A percentile compares a stretch with the other conserved stretches of the same genome.
Conservation (phyloP, 176 grass and related monocot species). For the Oryza punctata region DNA sequence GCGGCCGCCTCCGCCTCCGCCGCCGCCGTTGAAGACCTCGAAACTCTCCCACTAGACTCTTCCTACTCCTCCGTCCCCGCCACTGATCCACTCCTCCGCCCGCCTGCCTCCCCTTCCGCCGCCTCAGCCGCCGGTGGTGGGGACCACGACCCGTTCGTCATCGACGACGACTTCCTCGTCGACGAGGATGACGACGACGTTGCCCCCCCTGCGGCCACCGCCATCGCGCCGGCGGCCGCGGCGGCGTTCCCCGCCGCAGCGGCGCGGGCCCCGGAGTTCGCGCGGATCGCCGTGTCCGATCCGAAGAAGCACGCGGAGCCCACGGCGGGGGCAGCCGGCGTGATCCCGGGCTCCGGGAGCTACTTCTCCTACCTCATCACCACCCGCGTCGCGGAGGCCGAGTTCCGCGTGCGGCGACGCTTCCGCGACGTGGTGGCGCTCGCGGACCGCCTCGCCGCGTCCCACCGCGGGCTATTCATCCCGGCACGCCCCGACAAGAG, state of each 20-base stretch:
- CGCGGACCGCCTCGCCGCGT: slow-evolving; percentile 62
- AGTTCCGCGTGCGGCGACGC: slow-evolving; percentile 67
- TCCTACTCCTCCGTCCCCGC: slow-evolving; percentile 32
- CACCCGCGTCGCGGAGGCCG: slow-evolving; percentile 41
- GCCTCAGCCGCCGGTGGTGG: neutral
- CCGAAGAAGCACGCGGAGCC: slow-evolving; percentile 85
- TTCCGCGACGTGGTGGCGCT: slow-evolving; percentile 81
- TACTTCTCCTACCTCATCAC: slow-evolving; percentile 84
- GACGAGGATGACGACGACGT: neutral
- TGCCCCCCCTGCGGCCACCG: slow-evolving; percentile 15
- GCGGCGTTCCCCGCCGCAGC: neutral
- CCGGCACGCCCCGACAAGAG: slow-evolving; percentile 83
- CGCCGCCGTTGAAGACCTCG: slow-evolving; percentile 60
- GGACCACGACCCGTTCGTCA: slow-evolving; percentile 42
- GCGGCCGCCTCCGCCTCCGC: slow-evolving; percentile 33
- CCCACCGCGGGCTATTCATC: slow-evolving; percentile 66
- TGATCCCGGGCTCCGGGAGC: slow-evolving; percentile 66
- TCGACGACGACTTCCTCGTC: slow-evolving; percentile 34
- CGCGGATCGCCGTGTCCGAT: slow-evolving; percentile 71
- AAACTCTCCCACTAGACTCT: slow-evolving; percentile 67
- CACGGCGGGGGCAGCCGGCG: slow-evolving; percentile 32
- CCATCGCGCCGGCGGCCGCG: neutral
- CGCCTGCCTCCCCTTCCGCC: slow-evolving; percentile 32
- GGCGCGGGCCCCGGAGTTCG: slow-evolving; percentile 37
- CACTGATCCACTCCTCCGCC: slow-evolving; percentile 78